Evolutionary conservation across 805 yeast genomes (phyloP).

Genomic region (Zygotorulaspora danielsina): DNA sequence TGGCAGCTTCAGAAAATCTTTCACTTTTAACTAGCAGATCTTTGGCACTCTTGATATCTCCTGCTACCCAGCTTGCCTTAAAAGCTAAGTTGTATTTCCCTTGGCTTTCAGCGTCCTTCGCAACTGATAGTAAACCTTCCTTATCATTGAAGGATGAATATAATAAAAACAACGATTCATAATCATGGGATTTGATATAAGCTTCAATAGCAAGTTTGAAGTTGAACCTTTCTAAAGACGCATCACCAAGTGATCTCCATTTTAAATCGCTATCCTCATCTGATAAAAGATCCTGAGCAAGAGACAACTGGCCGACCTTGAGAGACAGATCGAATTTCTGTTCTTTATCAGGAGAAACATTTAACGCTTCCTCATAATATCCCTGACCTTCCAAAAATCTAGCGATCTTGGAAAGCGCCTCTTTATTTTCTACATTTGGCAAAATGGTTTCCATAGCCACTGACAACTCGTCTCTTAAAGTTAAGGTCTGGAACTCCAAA

Average conservation of each 20-base stretch:
- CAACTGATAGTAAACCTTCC: constrained; percentile 56
- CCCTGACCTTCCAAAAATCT: constrained; percentile 94
- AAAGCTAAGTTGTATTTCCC: constrained; percentile 90
- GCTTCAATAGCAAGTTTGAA: constrained; percentile 75
- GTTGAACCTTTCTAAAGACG: constrained; percentile 74
- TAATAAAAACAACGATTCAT: constrained; percentile 73
- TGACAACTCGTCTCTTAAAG: constrained; percentile 89
- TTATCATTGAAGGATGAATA: constrained; percentile 76
- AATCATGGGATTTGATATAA: constrained; percentile 73
- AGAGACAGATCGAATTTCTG: constrained; percentile 89
- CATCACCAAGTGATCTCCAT: constrained; percentile 91
- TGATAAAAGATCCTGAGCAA: constrained; percentile 66
- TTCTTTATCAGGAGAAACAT: constrained; percentile 80
- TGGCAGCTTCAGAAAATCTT: constrained; percentile 78
- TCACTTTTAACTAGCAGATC: constrained; percentile 62
- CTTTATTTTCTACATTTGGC: constrained; percentile 54
- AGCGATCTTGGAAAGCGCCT: constrained; percentile 72
- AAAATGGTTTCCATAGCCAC: constrained; percentile 60
- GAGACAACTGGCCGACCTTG: constrained; percentile 61
- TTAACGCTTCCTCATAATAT: constrained; percentile 72
- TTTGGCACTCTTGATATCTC: constrained; percentile 61
- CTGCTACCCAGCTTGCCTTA: constrained; percentile 84
- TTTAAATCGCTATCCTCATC: constrained; percentile 56
- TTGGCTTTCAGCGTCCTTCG: constrained; percentile 57
- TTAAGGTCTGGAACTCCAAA: constrained; percentile 92